Evolutionary conservation across 345 rosid genomes (phyloP).

Genomic region (Linum trigynum): DNA sequence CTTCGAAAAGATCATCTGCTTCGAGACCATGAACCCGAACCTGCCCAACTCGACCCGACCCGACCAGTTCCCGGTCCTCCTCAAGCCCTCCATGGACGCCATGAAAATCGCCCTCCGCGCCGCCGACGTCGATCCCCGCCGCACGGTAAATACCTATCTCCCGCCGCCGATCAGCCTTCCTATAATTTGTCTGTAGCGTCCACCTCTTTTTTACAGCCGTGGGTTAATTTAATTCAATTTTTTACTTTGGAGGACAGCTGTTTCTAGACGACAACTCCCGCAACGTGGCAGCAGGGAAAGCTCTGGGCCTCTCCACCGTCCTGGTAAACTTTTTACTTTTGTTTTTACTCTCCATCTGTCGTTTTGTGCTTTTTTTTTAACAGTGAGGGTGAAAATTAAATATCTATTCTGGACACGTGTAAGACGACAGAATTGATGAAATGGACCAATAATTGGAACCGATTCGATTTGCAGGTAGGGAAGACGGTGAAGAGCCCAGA

Average conservation of each 20-base stretch:
- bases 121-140: constrained; percentile 54
- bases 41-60: constrained; percentile 49
- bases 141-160: constrained; percentile 35
- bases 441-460: too few species aligned
- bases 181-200: background rate
- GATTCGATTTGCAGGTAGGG: constrained; percentile 41
- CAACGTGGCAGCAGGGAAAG: constrained; percentile 66
- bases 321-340: constrained; percentile 32
- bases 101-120: constrained; percentile 56
- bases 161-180: background rate
- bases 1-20: constrained; percentile 74
- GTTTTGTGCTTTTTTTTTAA: background rate
- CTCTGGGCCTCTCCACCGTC: constrained; percentile 59
- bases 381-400: background rate
- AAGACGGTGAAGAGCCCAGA: constrained; percentile 47
- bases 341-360: background rate
- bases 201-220: background rate
- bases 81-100: constrained; percentile 74
- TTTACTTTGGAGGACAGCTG: constrained; percentile 27
- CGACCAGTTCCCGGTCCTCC: constrained; percentile 61
- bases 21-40: constrained; percentile 86
- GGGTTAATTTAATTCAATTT: background rate
- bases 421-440: background rate
- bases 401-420: background rate
- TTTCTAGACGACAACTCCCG: constrained; percentile 68